Conservation (phyloP, 176 grass and related monocot species). For the Canna indica region DNA sequence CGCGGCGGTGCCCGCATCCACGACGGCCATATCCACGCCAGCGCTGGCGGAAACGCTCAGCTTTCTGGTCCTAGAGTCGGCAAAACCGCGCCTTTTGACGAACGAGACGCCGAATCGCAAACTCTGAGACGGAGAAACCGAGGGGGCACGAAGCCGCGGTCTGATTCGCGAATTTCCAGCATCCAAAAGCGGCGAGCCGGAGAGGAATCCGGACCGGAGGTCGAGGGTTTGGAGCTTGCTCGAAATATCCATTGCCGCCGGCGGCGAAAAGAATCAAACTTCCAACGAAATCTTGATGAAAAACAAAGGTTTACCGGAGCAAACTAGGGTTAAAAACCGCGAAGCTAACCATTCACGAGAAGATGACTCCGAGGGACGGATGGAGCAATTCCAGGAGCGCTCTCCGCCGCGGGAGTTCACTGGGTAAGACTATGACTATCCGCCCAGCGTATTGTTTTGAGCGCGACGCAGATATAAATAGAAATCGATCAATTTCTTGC, state of each 20-base stretch:
- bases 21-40: conserved; percentile 30
- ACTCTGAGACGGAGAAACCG: not conserved
- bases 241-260: conserved; percentile 45
- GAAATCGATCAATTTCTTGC: not conserved
- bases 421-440: not conserved
- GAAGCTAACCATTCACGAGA: not conserved
- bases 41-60: conserved; percentile 16
- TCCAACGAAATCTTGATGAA: not conserved
- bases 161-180: not conserved
- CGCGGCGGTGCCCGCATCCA: conserved; percentile 21
- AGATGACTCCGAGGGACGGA: not conserved
- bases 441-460: not conserved
- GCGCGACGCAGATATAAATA: not conserved
- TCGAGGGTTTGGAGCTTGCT: conserved; percentile 35
- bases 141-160: not conserved
- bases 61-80: conserved; percentile 22
- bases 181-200: conserved; percentile 26
- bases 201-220: conserved; percentile 21
- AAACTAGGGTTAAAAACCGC: not conserved
- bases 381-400: not conserved
- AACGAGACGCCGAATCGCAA: conserved; percentile 4
- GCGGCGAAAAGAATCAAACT: not conserved
- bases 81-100: conserved; percentile 7
- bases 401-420: not conserved
- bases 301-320: not conserved